These are phyloP conservation scores for Pinus albicaulis DNA, from an alignment of 75 land plant genomes.

Conservation along the genomic window DNA sequence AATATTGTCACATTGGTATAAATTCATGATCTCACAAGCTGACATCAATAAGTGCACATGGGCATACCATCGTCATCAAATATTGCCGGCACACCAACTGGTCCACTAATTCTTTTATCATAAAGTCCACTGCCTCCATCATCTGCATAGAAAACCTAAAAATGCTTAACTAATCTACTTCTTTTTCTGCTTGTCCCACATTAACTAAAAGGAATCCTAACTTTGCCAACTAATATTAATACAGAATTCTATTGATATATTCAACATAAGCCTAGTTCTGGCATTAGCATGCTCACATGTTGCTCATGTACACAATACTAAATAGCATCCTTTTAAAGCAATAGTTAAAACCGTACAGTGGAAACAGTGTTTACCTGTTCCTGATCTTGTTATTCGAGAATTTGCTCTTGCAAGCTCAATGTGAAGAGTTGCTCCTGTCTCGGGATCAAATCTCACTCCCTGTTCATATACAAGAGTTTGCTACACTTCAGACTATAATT, in stretches of 20 bases:
- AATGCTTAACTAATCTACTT: background rate
- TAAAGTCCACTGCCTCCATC: conserved; percentile 40
- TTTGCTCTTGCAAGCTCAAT: conserved; percentile 69
- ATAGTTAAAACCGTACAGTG: background rate
- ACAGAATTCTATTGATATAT: background rate
- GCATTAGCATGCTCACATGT: background rate
- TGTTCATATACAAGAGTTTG: conserved; percentile 6
- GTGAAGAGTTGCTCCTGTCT: conserved; percentile 40
- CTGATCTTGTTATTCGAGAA: conserved; percentile 44
- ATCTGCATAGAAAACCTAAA: conserved; percentile 19
- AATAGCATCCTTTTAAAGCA: background rate
- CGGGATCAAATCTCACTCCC: conserved; percentile 63
- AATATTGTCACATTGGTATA: no score
- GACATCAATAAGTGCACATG: background rate
- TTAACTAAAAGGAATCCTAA: background rate
- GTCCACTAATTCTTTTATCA: conserved; percentile 36
- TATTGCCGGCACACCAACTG: conserved; percentile 16
- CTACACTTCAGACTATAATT: background rate
- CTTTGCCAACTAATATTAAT: background rate
- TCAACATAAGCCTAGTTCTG: background rate
- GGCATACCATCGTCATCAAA: conserved; percentile 45
- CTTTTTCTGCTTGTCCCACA: background rate
- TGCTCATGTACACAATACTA: background rate
- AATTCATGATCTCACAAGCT: no score
- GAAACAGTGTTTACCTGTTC: conserved; percentile 15